A percentile compares a stretch with the other conserved stretches of the same genome.
phyloP scores from a whole-genome alignment of 2,329 filamentous ascomycete species.

The Arthrinium phaeospermum region DNA sequence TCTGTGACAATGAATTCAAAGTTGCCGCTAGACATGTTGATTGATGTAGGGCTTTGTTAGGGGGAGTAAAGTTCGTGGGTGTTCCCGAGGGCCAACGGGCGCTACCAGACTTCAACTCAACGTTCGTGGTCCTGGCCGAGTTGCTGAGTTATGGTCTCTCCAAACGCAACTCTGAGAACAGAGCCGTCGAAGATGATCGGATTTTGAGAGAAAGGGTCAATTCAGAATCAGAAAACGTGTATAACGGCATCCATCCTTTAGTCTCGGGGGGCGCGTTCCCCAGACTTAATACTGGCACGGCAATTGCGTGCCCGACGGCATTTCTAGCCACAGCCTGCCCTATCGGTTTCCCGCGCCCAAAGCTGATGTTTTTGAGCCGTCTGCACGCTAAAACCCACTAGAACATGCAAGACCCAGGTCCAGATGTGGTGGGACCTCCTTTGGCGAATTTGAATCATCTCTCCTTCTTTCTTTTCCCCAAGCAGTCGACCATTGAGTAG shows the following conservation, averaged over 20 bases:
- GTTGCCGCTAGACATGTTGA: slow-evolving; percentile 15
- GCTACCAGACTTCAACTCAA: neutral
- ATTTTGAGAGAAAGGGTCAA: neutral
- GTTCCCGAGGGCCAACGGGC: neutral
- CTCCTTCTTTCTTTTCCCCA: too few species aligned
- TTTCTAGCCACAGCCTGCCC: neutral
- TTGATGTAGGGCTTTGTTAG: neutral
- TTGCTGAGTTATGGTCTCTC: neutral
- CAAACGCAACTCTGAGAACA: neutral
- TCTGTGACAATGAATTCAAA: slow-evolving; percentile 19
- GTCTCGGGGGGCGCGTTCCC: neutral
- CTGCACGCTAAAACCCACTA: neutral
- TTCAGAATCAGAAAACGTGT: neutral
- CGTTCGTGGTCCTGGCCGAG: neutral
- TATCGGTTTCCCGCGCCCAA: neutral
- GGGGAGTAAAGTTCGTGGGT: neutral
- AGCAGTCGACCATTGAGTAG: neutral
- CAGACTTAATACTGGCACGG: neutral
- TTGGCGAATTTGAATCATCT: neutral
- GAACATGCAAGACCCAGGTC: neutral
- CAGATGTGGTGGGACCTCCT: neutral
- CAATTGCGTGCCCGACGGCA: neutral
- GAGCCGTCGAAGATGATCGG: neutral
- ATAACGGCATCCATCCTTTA: neutral
- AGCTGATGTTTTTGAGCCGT: neutral